Percentiles rank a stretch among this genome's conserved stretches.
Evolutionary conservation across 768 basidiomycete genomes (phyloP).

Genomic region (Hygrophoropsis aurantiaca): DNA sequence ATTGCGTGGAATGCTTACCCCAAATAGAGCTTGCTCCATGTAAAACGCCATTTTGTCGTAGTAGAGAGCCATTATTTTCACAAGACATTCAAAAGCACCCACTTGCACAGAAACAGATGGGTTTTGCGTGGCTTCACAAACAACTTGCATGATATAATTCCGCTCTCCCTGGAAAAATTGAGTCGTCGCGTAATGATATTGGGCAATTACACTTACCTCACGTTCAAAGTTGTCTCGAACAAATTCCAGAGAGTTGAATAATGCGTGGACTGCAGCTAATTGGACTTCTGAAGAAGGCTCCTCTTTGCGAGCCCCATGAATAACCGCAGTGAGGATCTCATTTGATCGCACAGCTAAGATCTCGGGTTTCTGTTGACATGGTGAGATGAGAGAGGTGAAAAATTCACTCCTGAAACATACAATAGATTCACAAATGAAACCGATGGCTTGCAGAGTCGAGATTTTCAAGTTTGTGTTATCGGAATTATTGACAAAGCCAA

Average conservation of each 20-base stretch:
- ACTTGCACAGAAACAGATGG: conserved; percentile 79
- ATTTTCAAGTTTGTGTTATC: conserved; percentile 74
- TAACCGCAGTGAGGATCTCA: conserved; percentile 97
- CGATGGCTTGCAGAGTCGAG: conserved; percentile 91
- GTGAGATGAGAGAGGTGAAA: conserved; percentile 8
- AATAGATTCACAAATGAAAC: conserved; percentile 95
- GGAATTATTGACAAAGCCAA: conserved; percentile 82
- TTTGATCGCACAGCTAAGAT: conserved; percentile 87
- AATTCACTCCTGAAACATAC: conserved; percentile 50
- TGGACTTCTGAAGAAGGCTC: conserved; percentile 91
- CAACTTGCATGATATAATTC: conserved; percentile 99
- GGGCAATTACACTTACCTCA: conserved; percentile 59
- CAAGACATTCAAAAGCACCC: conserved; percentile 94
- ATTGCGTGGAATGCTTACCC: conserved; percentile 53
- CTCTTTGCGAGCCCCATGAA: conserved; percentile 96
- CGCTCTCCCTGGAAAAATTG: conserved; percentile 76
- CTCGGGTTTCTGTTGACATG: conserved; percentile 75
- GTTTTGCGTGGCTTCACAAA: conserved; percentile 97
- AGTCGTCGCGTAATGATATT: conserved; percentile 2
- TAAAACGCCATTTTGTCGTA: conserved; percentile 99
- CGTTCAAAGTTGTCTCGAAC: conserved; percentile 97
- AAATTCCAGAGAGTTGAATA: conserved; percentile 96
- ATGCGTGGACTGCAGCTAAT: conserved; percentile 85
- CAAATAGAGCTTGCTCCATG: conserved; percentile 98
- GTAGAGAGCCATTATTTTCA: conserved; percentile 95